Evolutionary conservation across 345 rosid genomes (phyloP).

Genomic region (Lumnitzera littorea): DNA sequence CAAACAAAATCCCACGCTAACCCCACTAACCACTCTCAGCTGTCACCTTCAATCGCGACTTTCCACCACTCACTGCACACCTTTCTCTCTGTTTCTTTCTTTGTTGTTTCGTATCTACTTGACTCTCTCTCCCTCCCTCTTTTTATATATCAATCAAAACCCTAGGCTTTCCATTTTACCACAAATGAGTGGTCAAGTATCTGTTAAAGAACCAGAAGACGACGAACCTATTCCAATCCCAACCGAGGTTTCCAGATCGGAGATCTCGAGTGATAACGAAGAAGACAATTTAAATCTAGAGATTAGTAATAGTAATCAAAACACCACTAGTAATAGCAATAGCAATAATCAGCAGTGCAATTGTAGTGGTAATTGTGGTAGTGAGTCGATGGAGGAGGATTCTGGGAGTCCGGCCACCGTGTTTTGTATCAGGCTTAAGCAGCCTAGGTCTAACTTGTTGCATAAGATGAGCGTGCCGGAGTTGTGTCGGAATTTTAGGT

Average conservation of each 20-base stretch:
- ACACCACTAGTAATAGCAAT: no score
- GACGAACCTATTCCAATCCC: constrained; percentile 15
- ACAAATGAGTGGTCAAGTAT: no score
- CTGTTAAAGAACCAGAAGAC: constrained; percentile 22
- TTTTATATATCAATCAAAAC: constrained; percentile 9
- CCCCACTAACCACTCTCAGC: constrained; percentile 52
- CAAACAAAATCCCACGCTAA: constrained; percentile 12
- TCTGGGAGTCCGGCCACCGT: constrained; percentile 72
- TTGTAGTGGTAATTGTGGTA: constrained; percentile 11
- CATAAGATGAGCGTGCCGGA: constrained; percentile 93
- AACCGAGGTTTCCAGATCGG: background rate
- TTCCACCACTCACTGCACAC: constrained; percentile 28
- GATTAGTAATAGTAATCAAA: no score
- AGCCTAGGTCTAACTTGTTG: constrained; percentile 73
- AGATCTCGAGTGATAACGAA: no score
- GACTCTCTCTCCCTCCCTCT: constrained; percentile 23
- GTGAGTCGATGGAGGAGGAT: constrained; percentile 74
- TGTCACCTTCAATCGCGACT: constrained; percentile 96
- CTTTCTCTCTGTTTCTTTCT: constrained; percentile 19
- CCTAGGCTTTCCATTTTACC: background rate
- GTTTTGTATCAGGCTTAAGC: constrained; percentile 78
- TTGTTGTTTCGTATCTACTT: constrained; percentile 5
- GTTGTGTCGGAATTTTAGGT: constrained; percentile 85
- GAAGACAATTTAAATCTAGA: no score
- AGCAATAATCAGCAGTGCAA: background rate